phyloP scores from a whole-genome alignment of 2,329 filamentous ascomycete genomes.

The Teratosphaeria pseudoeucalypti region DNA sequence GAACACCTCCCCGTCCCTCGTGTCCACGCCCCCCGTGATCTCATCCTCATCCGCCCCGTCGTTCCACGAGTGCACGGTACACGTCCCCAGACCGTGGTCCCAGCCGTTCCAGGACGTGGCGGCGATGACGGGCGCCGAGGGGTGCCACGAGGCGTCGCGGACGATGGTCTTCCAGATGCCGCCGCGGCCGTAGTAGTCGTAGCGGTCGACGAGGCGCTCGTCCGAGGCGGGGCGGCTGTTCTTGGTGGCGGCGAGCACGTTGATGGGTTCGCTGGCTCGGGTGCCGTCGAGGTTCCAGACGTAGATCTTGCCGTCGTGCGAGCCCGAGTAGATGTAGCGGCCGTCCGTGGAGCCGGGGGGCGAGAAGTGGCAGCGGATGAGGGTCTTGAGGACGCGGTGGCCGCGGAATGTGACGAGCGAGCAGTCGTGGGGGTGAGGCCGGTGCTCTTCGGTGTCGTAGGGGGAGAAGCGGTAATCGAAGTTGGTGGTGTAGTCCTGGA shows the following conservation, averaged over 20 bases:
- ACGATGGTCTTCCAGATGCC: conserved; percentile 66
- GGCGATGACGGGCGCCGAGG: conserved; percentile 71
- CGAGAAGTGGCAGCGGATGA: conserved; percentile 93
- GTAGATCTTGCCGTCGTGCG: conserved; percentile 78
- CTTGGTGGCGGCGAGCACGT: conserved; percentile 63
- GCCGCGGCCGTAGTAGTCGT: conserved; percentile 47
- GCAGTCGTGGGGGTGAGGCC: conserved; percentile 73
- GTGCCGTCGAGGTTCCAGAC: conserved; percentile 93
- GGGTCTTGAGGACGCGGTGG: conserved; percentile 75
- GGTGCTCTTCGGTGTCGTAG: conserved; percentile 57
- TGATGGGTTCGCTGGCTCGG: conserved; percentile 56
- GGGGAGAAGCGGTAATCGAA: conserved; percentile 66
- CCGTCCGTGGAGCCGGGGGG: conserved; percentile 77
- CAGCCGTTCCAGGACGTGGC: conserved; percentile 77
- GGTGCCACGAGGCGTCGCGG: conserved; percentile 85
- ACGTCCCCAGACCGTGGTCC: conserved; percentile 62
- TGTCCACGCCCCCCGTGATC: conserved; percentile 41
- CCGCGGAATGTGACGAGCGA: conserved; percentile 88
- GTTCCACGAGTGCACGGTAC: conserved; percentile 69
- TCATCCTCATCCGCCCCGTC: conserved; percentile 49
- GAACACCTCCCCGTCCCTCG: conserved; percentile 9
- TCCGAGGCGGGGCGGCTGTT: conserved; percentile 47
- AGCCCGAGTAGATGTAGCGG: conserved; percentile 86
- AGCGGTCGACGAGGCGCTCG: conserved; percentile 45
- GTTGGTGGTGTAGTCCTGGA: conserved; percentile 44